Percentiles rank a stretch among this genome's conserved stretches.
Conservation (phyloP, 192 early-diverging fungal species). For the Piromyces finnis region DNA sequence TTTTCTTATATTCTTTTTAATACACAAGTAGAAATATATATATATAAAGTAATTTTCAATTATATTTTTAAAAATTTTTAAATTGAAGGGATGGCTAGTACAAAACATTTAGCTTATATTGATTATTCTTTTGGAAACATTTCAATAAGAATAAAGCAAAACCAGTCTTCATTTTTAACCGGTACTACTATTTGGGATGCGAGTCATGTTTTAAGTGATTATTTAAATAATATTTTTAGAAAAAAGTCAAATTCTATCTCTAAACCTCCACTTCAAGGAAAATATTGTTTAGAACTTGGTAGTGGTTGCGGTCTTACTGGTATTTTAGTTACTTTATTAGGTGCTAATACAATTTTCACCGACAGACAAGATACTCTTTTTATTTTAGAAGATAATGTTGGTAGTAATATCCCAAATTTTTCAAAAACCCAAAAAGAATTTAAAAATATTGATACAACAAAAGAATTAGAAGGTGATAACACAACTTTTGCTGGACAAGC, state of each 20-base stretch:
- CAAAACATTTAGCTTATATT: not conserved
- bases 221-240: not conserved
- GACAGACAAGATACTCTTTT: not conserved
- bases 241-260: not conserved
- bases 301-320: not conserved
- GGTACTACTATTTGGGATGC: not conserved
- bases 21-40: too few species aligned
- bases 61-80: too few species aligned
- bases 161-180: not conserved
- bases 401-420: not conserved
- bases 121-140: not conserved
- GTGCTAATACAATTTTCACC: not conserved
- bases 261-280: not conserved
- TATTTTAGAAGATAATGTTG: not conserved
- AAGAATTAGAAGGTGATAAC: not conserved
- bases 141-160: not conserved
- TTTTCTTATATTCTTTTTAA: too few species aligned
- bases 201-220: not conserved
- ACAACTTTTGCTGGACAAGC: not conserved
- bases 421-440: not conserved
- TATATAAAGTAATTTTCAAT: too few species aligned
- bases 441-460: not conserved
- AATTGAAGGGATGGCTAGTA: not conserved
- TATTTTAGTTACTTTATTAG: not conserved
- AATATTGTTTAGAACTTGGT: not conserved